Evolutionary conservation across 345 rosid species (phyloP), one percentile per base, ranked within the genome.

Genomic region (Rubroshorea leprosula): DNA sequence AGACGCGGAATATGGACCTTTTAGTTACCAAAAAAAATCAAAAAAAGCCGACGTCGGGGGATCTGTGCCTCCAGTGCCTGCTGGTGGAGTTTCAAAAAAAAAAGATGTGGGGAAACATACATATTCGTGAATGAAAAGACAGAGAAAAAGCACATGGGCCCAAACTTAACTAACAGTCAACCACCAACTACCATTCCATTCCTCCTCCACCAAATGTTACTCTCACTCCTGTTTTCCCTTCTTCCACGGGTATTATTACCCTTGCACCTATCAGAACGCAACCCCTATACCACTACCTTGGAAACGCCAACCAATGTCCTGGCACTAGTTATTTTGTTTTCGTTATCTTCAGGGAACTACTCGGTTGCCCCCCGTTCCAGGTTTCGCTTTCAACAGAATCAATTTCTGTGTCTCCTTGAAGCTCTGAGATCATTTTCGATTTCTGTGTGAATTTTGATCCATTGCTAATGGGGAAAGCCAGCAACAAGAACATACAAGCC

Each of bases 401-500:
- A 22, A 29, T 5, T 26, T 23, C 16, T 17, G 43, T 21, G 15
- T 49, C 18, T 49, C 46, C 21, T 16, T 31, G 43, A 23, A 35
- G 19, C 47, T 23, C 29, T 44, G 18, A n/a, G 19, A 26, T 18
- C 12, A 3, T 54, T 21, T 24, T 27, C 54, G 20, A 1, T 21
- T 21, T 19, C 43, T 24, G 8, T 7, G 14, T 49, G 57, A 35
- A 47, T 22, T 44, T 8, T 61, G 53, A 23, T 60, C 57, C 54
- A 11, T 62, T 49, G 47, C 35, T 56, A n/a, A 77, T 79, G 90
- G 80, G 78, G 2, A 74, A 83, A 54, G 65, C 79, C 0, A 67
- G 84, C 66, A 80, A 68, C 81, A 86, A 74, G 72, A 86, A 81
- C 77, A 76, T 79, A 62, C 94, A 86, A 76, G 90, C 90, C 77